Evolutionary conservation across 495 filamentous ascomycete genomes (phyloP).

Genomic region (Penicillium argentinense): DNA sequence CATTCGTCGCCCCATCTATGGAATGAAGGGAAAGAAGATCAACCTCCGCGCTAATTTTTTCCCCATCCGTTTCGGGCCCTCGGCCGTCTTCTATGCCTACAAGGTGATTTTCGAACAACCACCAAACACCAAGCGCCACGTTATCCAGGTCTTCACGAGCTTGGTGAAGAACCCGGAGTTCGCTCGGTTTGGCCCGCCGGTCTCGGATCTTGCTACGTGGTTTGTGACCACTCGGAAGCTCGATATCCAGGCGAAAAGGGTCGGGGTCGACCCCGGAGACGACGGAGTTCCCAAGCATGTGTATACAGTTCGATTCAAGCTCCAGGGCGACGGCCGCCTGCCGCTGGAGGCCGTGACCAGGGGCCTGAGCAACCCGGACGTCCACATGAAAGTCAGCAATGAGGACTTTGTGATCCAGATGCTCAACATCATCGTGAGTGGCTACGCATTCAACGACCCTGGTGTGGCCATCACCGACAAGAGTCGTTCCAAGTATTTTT

Average conservation of each 20-base stretch:
- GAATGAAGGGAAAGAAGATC: conserved; percentile 33
- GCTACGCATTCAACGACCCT: conserved; percentile 11
- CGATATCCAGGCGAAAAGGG: not conserved
- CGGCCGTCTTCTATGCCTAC: conserved; percentile 12
- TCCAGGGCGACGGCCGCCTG: not conserved
- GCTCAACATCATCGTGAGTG: conserved; percentile 48
- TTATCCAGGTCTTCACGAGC: conserved; percentile 6
- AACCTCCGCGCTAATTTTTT: conserved; percentile 50
- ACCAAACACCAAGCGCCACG: conserved; percentile 1
- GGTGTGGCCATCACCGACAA: conserved; percentile 14
- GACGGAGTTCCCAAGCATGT: too few species aligned
- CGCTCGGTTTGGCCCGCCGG: not conserved
- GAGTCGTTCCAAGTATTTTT: conserved; percentile 22
- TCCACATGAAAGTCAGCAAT: not conserved
- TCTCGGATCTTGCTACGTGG: too few species aligned
- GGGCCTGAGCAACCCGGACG: not conserved
- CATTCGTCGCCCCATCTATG: conserved; percentile 44
- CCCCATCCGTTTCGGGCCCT: conserved; percentile 17
- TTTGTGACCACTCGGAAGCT: too few species aligned
- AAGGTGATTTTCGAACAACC: conserved; percentile 6
- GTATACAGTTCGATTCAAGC: not conserved
- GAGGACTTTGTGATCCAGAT: conserved; percentile 33
- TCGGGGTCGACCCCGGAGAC: not conserved
- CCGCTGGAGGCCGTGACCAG: not conserved
- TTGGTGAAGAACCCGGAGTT: not conserved